Percentiles rank a stretch among this genome's conserved stretches.
phyloP scores from a whole-genome alignment of 768 basidiomycete species.

The Mrakia hoshinonis region DNA sequence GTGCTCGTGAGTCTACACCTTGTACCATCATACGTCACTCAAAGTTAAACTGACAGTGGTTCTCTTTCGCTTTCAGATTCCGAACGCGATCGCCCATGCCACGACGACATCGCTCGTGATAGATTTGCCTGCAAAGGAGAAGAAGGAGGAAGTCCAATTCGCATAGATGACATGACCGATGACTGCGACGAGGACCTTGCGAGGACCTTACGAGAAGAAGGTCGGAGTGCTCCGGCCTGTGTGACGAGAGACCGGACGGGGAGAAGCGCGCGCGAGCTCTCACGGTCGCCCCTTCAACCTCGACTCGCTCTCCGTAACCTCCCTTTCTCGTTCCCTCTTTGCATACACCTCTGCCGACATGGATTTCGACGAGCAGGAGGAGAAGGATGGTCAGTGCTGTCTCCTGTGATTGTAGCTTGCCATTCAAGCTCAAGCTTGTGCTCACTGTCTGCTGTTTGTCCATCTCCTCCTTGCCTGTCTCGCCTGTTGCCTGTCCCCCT shows the following conservation, averaged over 20 bases:
- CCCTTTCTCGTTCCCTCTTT: neutral
- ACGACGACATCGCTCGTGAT: slow-evolving; percentile 19
- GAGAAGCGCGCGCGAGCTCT: too few relatives aligned
- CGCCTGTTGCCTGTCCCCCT: neutral
- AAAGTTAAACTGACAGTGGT: neutral
- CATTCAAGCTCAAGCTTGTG: too few relatives aligned
- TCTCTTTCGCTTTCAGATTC: neutral
- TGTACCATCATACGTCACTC: neutral
- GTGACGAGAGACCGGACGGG: too few relatives aligned
- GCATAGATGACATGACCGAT: neutral
- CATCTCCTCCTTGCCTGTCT: neutral
- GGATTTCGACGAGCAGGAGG: slow-evolving; percentile 30
- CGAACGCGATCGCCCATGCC: neutral
- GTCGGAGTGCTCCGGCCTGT: too few relatives aligned
- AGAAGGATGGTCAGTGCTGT: slow-evolving; percentile 25
- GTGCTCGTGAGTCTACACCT: neutral
- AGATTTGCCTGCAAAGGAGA: slow-evolving; percentile 4
- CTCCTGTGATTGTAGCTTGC: neutral
- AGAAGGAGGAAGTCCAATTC: neutral
- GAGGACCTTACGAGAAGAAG: too few relatives aligned
- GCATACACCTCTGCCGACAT: slow-evolving; percentile 7
- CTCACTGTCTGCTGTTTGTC: neutral
- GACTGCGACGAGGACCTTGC: too few relatives aligned
- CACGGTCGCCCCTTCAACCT: neutral
- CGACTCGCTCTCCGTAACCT: neutral